Evolutionary conservation across 1,284 basidiomycete species (phyloP).

Genomic region (Ustanciosporium gigantosporum): DNA sequence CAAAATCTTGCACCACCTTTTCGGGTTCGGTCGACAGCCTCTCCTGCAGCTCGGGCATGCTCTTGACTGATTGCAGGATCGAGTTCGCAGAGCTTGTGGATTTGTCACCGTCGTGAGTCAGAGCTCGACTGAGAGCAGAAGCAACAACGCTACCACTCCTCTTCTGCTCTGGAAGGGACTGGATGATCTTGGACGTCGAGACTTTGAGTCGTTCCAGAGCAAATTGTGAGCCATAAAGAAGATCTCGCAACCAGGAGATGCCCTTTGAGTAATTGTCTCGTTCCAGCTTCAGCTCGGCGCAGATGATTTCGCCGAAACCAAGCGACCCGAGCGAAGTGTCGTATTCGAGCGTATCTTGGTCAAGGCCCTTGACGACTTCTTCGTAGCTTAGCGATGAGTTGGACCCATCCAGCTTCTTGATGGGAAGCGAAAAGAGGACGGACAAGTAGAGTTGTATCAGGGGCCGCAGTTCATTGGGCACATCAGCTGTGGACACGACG

Average conservation of each 20-base stretch:
- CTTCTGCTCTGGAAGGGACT: slow-evolving; percentile 90
- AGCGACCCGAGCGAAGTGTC: slow-evolving; percentile 73
- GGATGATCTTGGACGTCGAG: slow-evolving; percentile 83
- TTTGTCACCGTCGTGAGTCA: slow-evolving; percentile 71
- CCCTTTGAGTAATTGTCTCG: slow-evolving; percentile 77
- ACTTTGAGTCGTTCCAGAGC: slow-evolving; percentile 85
- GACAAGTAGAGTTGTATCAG: slow-evolving; percentile 83
- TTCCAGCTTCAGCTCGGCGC: slow-evolving; percentile 76
- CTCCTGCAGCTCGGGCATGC: slow-evolving; percentile 76
- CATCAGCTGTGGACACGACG: slow-evolving; percentile 67
- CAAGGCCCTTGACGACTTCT: slow-evolving; percentile 85
- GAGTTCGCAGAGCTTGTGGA: slow-evolving; percentile 76
- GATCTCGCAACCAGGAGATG: slow-evolving; percentile 83
- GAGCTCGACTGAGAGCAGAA: slow-evolving; percentile 71
- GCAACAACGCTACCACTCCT: slow-evolving; percentile 83
- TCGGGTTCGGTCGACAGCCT: slow-evolving; percentile 64
- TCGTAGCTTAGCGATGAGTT: slow-evolving; percentile 72
- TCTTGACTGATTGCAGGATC: slow-evolving; percentile 76
- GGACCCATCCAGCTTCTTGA: slow-evolving; percentile 74
- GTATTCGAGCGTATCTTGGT: slow-evolving; percentile 88
- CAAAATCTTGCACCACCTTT: slow-evolving; percentile 45
- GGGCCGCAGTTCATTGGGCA: slow-evolving; percentile 50
- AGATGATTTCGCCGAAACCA: slow-evolving; percentile 73
- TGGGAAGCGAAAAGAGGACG: slow-evolving; percentile 86
- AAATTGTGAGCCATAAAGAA: slow-evolving; percentile 82